Conservation (phyloP, 371 early-diverging fungal genomes). For the Chytridium lagenaria region DNA sequence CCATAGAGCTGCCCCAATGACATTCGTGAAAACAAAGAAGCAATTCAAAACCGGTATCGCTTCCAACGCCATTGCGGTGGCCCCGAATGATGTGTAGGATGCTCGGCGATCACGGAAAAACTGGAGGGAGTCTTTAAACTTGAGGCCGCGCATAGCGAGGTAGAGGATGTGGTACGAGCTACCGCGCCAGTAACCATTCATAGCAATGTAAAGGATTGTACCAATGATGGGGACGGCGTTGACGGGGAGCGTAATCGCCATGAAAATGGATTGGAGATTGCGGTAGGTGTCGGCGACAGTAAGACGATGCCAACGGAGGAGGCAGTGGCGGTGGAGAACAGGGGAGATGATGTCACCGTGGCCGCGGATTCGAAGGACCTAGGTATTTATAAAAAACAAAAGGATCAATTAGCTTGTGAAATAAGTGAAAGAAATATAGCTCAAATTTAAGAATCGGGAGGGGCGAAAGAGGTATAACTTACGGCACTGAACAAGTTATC, state of each 20-base stretch:
- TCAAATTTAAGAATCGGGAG: too few relatives aligned
- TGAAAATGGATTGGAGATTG: slow-evolving; percentile 38
- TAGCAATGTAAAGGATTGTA: slow-evolving; percentile 59
- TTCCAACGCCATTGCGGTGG: slow-evolving; percentile 66
- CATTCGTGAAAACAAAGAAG: slow-evolving; percentile 77
- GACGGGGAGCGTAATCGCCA: slow-evolving; percentile 65
- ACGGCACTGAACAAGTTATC: slow-evolving; percentile 26
- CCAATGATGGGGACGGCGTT: slow-evolving; percentile 68
- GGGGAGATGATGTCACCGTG: not conserved
- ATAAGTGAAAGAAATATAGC: not conserved
- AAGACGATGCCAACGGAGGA: slow-evolving; percentile 24
- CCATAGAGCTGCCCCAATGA: slow-evolving; percentile 78
- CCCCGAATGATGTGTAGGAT: slow-evolving; percentile 66
- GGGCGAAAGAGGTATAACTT: too few relatives aligned
- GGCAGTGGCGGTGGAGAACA: not conserved
- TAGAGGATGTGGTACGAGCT: slow-evolving; percentile 65
- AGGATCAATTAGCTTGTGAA: not conserved
- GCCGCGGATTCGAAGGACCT: slow-evolving; percentile 40
- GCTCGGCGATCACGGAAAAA: slow-evolving; percentile 55
- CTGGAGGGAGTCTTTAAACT: slow-evolving; percentile 52
- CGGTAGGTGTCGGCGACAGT: slow-evolving; percentile 17
- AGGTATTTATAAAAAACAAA: too few relatives aligned
- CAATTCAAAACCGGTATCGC: slow-evolving; percentile 71
- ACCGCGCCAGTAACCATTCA: slow-evolving; percentile 60
- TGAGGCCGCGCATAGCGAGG: slow-evolving; percentile 62